Evolutionary conservation across 192 early-diverging fungal genomes (phyloP).

Genomic region (Backusella sp.): DNA sequence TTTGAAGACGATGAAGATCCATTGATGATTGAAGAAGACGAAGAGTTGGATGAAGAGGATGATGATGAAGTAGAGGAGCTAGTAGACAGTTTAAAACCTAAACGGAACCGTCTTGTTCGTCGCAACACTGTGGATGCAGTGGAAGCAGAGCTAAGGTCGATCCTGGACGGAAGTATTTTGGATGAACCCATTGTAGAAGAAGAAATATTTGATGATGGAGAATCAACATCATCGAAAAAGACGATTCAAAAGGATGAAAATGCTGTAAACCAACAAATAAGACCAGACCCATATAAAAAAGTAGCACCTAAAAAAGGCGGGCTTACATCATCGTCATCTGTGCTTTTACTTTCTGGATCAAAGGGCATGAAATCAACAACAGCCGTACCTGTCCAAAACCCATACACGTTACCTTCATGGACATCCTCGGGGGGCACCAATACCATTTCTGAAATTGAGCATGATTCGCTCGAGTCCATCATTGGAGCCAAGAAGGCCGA

Average conservation of each 20-base stretch:
- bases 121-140: slow-evolving; percentile 49
- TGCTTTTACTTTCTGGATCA: slow-evolving; percentile 15
- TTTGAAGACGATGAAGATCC: not conserved
- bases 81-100: not conserved
- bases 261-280: not conserved
- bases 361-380: slow-evolving; percentile 23
- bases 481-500: not conserved
- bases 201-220: slow-evolving; percentile 1
- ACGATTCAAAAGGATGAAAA: not conserved
- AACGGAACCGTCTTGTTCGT: slow-evolving; percentile 8
- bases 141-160: slow-evolving; percentile 51
- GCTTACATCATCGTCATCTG: not conserved
- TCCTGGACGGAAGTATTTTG: slow-evolving; percentile 39
- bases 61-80: not conserved
- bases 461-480: slow-evolving; percentile 16
- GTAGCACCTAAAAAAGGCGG: not conserved
- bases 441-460: slow-evolving; percentile 24
- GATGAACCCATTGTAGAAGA: slow-evolving; percentile 9
- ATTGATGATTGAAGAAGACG: not conserved
- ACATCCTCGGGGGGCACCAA: slow-evolving; percentile 23
- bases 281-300: not conserved
- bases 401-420: slow-evolving; percentile 24
- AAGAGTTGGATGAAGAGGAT: not conserved
- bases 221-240: not conserved
- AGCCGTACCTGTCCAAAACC: slow-evolving; percentile 24